Base-by-base conservation (phyloP, 2,329 filamentous ascomycete species). In the Pseudogymnoascus sp. region DNA sequence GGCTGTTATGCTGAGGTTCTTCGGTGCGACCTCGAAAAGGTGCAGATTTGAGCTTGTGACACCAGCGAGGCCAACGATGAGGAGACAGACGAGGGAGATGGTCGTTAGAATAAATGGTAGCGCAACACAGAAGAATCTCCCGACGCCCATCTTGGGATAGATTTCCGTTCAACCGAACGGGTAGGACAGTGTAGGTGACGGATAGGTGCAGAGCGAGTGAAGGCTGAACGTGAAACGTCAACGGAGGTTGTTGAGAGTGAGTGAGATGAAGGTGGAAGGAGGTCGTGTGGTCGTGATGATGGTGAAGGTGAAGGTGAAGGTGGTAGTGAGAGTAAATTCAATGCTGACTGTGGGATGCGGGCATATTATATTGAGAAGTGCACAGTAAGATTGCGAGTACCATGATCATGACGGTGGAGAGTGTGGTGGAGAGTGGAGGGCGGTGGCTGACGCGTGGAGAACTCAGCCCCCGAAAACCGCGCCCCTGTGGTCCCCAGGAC, bases 121-220 rank as follows among this genome's bases (percentile, higher is more conserved):
- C 77, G 90, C 84, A 77, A 97, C 95, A 78, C 92, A 97, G 75
- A 90, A 80, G 71, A 93, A 85, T 73, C 93, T 86, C 69, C 91
- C 93, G 73, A 84, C 81, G 78, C 88, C 87, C 50, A 56, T 56
- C 28, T 34, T 56, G 28, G 28, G 50, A 21, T 34, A 56, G 11
- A 56, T 56, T 12, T 56, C 50, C 50, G 50, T 56, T 56, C 50
- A 56, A 56, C n/a, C 16, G 50, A 56, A 36, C 28, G 28, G 50
- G n/a, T 16, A 28, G 23, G 21, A 4, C 5, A 28, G 23, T 28
- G 42, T 34, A 36, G 28, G 50, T 34, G 37, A 34, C 37, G 60
- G 53, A 63, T 36, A 46, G 38, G 46, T 37, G n/a, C n/a, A 62
- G 38, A 56, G n/a, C 50, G 28, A 21, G n/a, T 18, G 21, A 36